Evolutionary conservation across 768 basidiomycete genomes (phyloP).

Genomic region (Epithele typhae): DNA sequence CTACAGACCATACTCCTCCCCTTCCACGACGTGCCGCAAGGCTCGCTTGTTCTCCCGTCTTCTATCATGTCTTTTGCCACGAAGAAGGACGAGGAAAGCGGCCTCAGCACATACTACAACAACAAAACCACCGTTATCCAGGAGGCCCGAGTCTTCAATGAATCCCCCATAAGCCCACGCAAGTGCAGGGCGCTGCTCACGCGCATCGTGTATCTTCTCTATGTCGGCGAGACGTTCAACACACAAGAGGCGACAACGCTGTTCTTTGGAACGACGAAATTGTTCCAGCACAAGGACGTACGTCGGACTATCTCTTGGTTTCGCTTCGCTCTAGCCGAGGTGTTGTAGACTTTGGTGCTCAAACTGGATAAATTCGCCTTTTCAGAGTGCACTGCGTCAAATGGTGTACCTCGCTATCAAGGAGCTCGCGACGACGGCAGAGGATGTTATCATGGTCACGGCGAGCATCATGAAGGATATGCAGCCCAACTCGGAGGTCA

Average conservation of each 20-base stretch:
- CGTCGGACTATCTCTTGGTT: too few relatives aligned
- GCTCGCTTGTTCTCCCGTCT: constrained; percentile 19
- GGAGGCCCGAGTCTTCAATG: constrained; percentile 98
- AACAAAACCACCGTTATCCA: constrained; percentile 99
- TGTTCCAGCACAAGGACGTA: constrained; percentile 99
- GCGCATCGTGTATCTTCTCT: constrained; percentile 92
- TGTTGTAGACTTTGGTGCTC: not conserved
- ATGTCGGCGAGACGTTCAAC: constrained; percentile 91
- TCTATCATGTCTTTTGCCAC: constrained; percentile 65
- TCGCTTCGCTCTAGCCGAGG: not conserved
- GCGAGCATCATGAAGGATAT: constrained; percentile 99
- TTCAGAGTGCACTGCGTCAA: constrained; percentile 88
- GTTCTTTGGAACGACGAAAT: constrained; percentile 98
- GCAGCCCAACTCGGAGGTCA: constrained; percentile 98
- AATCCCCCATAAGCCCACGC: constrained; percentile 95
- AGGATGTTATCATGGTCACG: constrained; percentile 99
- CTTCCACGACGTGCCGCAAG: constrained; percentile 12
- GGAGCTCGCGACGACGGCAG: constrained; percentile 91
- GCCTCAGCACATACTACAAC: constrained; percentile 88
- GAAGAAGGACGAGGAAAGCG: constrained; percentile 96
- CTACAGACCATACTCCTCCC: constrained; percentile 2
- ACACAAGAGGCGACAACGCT: constrained; percentile 96
- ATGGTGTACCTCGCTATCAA: constrained; percentile 99
- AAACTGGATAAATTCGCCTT: not conserved
- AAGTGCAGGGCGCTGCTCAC: constrained; percentile 96